These are phyloP conservation scores for Salvia splendens DNA, from an alignment of 257 asterid genomes.

Conservation along the genomic window DNA sequence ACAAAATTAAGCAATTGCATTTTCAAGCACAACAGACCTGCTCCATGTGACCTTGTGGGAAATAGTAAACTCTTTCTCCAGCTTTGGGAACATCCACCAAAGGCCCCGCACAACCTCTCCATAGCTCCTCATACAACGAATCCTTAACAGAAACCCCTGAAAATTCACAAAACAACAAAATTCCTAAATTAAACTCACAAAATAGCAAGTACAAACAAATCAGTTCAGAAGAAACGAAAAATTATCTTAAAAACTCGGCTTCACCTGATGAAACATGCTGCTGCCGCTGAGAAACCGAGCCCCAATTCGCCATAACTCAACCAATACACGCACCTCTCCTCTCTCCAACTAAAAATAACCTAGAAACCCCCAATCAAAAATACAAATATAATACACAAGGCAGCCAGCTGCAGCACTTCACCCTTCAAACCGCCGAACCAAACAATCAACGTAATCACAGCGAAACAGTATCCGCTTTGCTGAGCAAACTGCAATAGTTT, in stretches of 20 bases:
- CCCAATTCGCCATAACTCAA: constrained; percentile 45
- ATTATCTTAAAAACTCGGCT: constrained; percentile 25
- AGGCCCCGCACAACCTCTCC: constrained; percentile 98
- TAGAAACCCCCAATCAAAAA: constrained; percentile 28
- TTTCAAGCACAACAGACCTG: constrained; percentile 59
- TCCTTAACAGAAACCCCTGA: constrained; percentile 50
- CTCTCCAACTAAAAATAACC: neutral
- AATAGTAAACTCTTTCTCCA: constrained; percentile 77
- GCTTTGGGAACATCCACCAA: constrained; percentile 84
- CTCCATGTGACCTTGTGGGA: constrained; percentile 99
- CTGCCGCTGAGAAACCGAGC: constrained; percentile 46
- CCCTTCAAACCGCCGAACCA: neutral
- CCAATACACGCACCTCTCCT: constrained; percentile 25
- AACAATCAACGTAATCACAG: neutral
- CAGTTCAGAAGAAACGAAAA: neutral
- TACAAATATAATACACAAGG: constrained; percentile 16
- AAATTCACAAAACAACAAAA: constrained; percentile 1
- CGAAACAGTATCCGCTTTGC: neutral
- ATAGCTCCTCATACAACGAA: constrained; percentile 65
- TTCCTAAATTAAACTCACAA: neutral
- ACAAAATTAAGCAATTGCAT: neutral
- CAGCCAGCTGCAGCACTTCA: neutral
- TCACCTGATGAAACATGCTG: constrained; percentile 33
- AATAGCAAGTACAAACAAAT: constrained; percentile 14
- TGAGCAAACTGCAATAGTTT: neutral